Evolutionary conservation across 179 eudicot genomes (phyloP), one percentile per base, ranked within the genome.

Genomic region (Silene vulgaris): DNA sequence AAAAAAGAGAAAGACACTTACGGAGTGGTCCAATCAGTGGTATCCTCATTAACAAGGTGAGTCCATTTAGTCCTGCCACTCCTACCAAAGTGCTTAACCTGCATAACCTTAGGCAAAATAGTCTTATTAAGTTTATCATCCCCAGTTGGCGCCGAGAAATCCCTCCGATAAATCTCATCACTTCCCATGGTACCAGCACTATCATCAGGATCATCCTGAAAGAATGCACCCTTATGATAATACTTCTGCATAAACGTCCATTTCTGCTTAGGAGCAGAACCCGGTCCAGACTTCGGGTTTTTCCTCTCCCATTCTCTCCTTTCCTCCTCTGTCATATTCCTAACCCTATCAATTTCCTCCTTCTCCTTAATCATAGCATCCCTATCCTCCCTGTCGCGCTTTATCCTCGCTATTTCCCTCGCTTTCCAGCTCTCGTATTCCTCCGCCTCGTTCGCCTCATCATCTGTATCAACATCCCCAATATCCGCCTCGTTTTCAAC

Each of bases 241-340:
- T 94, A 94, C 81, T 94, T 94, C 89, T 94, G 98, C 98, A 94
- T 94, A 77, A 94, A 94, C 78, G 88, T 80, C 98, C 97, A 94
- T 68, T 94, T 94, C 79, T 88, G 92, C 83, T 94, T 94, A n/a
- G 88, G 14, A 26, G 8, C 65, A 0, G 75, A 52, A 52, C 17
- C 65, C 1, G 79, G 50, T 0, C 83, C 73, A 4, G 83, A 83
- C 71, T 85, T 90, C 0, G 96, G 96, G 43, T 89, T 90, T 82
- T 76, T 90, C 87, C 92, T 85, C 84, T 89, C 96, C 92, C 92
- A 90, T 28, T 90, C 96, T 21, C 89, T 87, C 84, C 96, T 83
- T 81, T 90, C 96, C 45, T 90, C 96, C 81, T 89, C 92, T 0
- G 92, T 90, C 96, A 90, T 90, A 70, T 90, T 94, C 80, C 98